These are phyloP conservation scores for Grosmannia serpens DNA, from an alignment of 2,329 filamentous ascomycete genomes.

Conservation along the genomic window DNA sequence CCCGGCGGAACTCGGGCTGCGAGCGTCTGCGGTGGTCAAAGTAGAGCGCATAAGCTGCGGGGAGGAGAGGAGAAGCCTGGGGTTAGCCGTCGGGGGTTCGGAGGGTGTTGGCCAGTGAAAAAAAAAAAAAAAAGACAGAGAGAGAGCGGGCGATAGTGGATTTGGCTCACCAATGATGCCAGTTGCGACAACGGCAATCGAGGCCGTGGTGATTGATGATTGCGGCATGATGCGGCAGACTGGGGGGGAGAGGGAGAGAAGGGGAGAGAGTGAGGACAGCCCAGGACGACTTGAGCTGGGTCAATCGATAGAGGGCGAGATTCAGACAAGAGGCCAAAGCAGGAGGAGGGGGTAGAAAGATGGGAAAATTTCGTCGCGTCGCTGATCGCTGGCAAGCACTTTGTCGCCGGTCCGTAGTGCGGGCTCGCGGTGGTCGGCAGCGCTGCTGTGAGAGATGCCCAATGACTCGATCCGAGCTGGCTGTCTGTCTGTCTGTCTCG, in stretches of 20 bases:
- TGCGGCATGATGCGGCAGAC: conserved; percentile 36
- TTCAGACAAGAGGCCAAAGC: no score
- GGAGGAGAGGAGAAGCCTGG: conserved; percentile 2
- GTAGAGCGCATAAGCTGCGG: conserved; percentile 51
- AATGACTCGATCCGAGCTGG: neutral
- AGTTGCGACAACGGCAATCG: conserved; percentile 48
- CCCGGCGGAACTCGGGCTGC: conserved; percentile 53
- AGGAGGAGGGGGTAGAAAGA: neutral
- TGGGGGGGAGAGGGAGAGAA: no score
- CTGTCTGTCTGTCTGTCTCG: neutral
- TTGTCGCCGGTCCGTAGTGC: neutral
- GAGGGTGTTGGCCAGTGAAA: neutral
- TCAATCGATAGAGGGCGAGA: no score
- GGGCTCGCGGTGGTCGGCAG: neutral
- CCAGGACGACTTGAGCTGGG: neutral
- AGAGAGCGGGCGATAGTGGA: neutral
- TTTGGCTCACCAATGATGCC: conserved; percentile 42
- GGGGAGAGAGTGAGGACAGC: no score
- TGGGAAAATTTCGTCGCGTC: neutral
- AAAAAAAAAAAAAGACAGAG: neutral
- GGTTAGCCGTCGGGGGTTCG: neutral
- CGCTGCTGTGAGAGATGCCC: neutral
- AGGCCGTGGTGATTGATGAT: conserved; percentile 47
- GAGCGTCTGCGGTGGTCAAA: conserved; percentile 57
- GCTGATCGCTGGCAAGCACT: neutral